These are phyloP conservation scores for Pseudopyrenochaeta lycopersici DNA, from an alignment of 2,329 filamentous ascomycete species.

Conservation along the genomic window DNA sequence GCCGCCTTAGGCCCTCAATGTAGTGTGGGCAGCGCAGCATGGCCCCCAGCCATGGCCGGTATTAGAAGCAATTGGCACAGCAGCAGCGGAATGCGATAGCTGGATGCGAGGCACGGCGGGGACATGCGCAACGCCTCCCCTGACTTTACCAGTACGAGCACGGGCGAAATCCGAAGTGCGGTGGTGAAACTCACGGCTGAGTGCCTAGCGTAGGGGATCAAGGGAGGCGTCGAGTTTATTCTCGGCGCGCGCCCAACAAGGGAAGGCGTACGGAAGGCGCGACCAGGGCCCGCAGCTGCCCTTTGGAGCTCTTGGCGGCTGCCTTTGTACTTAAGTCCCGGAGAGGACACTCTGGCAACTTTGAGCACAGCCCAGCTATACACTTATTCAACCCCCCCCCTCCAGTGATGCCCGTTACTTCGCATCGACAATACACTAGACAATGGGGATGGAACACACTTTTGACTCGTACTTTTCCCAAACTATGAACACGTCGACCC, in stretches of 20 bases:
- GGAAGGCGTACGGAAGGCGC: conserved; percentile 6
- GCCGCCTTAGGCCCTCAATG: not conserved
- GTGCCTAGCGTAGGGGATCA: conserved; percentile 26
- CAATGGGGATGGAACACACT: conserved; percentile 39
- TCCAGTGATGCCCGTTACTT: conserved; percentile 39
- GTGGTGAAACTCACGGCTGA: conserved; percentile 40
- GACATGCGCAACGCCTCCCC: conserved; percentile 22
- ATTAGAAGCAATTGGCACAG: not conserved
- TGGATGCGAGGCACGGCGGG: conserved; percentile 20
- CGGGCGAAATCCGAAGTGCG: conserved; percentile 24
- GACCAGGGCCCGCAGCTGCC: conserved; percentile 28
- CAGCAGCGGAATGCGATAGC: conserved; percentile 6
- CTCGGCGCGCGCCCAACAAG: conserved; percentile 8
- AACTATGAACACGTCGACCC: conserved; percentile 33
- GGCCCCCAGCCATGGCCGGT: not conserved
- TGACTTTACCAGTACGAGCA: conserved; percentile 22
- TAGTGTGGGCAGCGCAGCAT: not conserved
- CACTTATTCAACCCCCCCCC: conserved; percentile 35
- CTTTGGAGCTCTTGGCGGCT: conserved; percentile 20
- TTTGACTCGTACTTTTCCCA: conserved; percentile 32
- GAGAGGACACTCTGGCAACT: conserved; percentile 41
- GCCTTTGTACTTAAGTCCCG: conserved; percentile 46
- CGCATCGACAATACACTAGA: conserved; percentile 36
- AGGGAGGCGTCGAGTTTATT: conserved; percentile 13
- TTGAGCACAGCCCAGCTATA: conserved; percentile 38